Evolutionary conservation across 2,329 filamentous ascomycete genomes (phyloP).

Genomic region (Trichoderma citrinoviride): DNA sequence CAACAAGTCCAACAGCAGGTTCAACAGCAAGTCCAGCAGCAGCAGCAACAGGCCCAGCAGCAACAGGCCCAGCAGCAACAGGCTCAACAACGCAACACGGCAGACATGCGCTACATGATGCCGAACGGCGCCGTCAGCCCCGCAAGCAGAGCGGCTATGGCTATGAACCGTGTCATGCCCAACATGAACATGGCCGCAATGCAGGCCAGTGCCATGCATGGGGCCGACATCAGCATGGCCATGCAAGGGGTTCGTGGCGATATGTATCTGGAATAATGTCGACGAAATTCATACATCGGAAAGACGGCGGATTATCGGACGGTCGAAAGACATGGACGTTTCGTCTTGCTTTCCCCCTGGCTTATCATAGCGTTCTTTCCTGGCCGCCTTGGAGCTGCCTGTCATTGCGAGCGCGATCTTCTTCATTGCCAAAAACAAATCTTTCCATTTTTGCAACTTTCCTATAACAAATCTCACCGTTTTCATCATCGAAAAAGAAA

Average conservation of each 20-base stretch:
- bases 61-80: conserved; percentile 20
- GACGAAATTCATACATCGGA: conserved; percentile 4
- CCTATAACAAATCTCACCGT: conserved; percentile 29
- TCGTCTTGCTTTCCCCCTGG: background rate
- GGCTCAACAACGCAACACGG: conserved; percentile 26
- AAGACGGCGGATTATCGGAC: conserved; percentile 4
- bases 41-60: conserved; percentile 23
- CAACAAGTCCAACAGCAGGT: conserved; percentile 27
- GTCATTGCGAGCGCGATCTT: conserved; percentile 9
- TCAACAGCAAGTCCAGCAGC: conserved; percentile 28
- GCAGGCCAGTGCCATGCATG: conserved; percentile 41
- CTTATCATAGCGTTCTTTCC: background rate
- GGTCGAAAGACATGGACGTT: conserved; percentile 6
- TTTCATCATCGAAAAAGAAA: conserved; percentile 27
- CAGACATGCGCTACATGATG: conserved; percentile 44
- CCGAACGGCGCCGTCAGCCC: conserved; percentile 40
- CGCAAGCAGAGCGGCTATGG: conserved; percentile 38
- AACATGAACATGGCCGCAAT: conserved; percentile 45
- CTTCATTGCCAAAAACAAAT: background rate
- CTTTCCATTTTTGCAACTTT: background rate
- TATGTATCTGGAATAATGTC: conserved; percentile 51
- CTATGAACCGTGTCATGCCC: conserved; percentile 46
- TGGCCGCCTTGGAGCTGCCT: background rate
- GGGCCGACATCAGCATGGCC: conserved; percentile 44
- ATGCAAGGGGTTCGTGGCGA: conserved; percentile 46